Base-by-base conservation (phyloP, 2,329 filamentous ascomycete species). In the Plenodomus biglobosus region DNA sequence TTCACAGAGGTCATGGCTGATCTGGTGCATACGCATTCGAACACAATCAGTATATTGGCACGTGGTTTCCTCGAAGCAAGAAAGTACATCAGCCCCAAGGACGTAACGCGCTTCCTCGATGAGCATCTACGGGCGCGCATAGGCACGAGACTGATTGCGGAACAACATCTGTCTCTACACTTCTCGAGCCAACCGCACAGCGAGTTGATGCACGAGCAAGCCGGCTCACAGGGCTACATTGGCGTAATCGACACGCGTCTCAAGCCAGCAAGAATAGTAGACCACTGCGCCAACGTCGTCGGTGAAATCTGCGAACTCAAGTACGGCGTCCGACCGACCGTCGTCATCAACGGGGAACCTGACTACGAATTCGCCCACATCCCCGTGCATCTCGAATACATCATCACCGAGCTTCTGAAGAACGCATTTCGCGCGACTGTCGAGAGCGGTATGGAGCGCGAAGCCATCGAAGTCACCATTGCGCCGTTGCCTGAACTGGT, bases 241-340 rank as follows among this genome's bases (percentile, higher is more conserved):
- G 94, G 94, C 43, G 91, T 96, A 18, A 97, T 99, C 53, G 92
- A 99, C 73, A 96, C 94, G 0, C 86, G 85, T 2, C 78, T 99
- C 8, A 85, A 85, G 30, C 94, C 94, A 0, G 88, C 90, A 0
- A 81, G 83, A 38, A 89, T 92, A 36, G 84, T 97, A 37, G 85
- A 92, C 59, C 82, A 84, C 6, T 97, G 92, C 73, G 92, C 92
- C 43, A 85, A 86, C 50, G 95, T 94, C 53, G 94, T 99, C 0
- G 90, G 89, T 34, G 94, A 97, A 66, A 96, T 97, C 52, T 97
- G 92, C 75, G 94, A 97, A 76, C 81, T 96, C 30, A 92, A 94
- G 53, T 99, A 99, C 66, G 94, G 94, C 42, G 85, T 95, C 1
- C 84, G 94, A 0, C 94, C 94, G 0, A 81, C 80, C 2, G 80